These are phyloP conservation scores for Geranium incanum DNA, from an alignment of 441 rosid species.

Conservation along the genomic window DNA sequence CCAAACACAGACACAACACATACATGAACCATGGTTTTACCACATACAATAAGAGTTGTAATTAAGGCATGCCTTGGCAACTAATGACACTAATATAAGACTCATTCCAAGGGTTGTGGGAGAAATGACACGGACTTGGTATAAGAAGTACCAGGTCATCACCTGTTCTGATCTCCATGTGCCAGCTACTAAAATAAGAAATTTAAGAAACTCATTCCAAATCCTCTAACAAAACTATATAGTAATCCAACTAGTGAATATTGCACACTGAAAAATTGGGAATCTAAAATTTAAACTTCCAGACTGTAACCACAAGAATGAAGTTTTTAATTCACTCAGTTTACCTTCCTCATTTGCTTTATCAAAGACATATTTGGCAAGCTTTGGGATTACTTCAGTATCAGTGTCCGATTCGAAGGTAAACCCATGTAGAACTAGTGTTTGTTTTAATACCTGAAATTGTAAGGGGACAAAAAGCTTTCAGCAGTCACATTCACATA, in stretches of 20 bases:
- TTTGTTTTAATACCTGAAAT: slow-evolving; percentile 64
- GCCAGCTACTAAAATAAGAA: no score
- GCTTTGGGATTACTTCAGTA: slow-evolving; percentile 94
- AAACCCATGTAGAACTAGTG: slow-evolving; percentile 74
- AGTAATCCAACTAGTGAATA: background rate
- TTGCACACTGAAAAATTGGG: background rate
- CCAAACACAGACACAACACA: background rate
- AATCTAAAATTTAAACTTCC: background rate
- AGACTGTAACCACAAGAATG: background rate
- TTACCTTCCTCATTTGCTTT: slow-evolving; percentile 75
- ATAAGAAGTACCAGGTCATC: no score
- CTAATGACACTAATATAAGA: no score
- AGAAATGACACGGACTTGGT: no score
- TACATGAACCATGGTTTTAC: background rate
- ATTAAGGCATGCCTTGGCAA: no score
- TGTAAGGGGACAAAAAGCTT: slow-evolving; percentile 1
- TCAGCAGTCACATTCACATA: slow-evolving; percentile 8
- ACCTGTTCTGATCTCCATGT: no score
- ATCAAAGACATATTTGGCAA: slow-evolving; percentile 82
- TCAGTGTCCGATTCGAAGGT: slow-evolving; percentile 83
- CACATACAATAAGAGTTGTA: no score
- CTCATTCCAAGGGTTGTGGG: no score
- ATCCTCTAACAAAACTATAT: background rate
- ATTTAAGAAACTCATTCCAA: no score
- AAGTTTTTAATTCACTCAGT: background rate